Evolutionary conservation across 2,329 filamentous ascomycete genomes (phyloP).

Genomic region (Pseudogymnoascus sp.): DNA sequence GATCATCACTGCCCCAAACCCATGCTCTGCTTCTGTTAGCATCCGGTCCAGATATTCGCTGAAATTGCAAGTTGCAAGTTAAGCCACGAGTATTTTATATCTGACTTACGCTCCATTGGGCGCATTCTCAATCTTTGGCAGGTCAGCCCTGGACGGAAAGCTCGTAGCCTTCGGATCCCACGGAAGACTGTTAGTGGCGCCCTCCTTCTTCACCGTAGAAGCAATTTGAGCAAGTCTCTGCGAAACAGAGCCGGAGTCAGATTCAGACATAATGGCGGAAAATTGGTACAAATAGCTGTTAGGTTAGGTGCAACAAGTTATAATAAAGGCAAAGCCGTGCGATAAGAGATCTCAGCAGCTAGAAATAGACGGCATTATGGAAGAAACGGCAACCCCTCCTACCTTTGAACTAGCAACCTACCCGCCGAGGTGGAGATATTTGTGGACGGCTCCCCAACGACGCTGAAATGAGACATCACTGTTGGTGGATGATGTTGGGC

Average conservation of each 20-base stretch:
- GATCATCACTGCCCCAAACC: constrained; percentile 28
- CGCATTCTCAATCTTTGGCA: constrained; percentile 24
- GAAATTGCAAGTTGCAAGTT: neutral
- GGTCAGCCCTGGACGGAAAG: constrained; percentile 24
- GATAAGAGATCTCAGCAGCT: neutral
- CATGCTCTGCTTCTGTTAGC: constrained; percentile 19
- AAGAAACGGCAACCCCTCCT: neutral
- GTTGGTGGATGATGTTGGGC: neutral
- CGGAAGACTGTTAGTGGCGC: constrained; percentile 21
- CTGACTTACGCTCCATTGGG: constrained; percentile 21
- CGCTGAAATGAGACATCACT: neutral
- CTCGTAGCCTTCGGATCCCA: constrained; percentile 26
- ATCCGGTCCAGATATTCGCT: neutral
- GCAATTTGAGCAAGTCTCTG: constrained; percentile 22
- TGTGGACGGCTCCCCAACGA: neutral
- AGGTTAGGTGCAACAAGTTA: neutral
- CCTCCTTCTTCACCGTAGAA: constrained; percentile 17
- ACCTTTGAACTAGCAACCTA: neutral
- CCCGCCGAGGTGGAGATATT: neutral
- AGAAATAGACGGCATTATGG: neutral
- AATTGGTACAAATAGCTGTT: neutral
- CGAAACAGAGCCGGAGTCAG: neutral
- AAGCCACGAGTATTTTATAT: neutral
- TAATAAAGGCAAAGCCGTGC: neutral
- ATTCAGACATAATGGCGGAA: neutral